Base-by-base conservation (phyloP, 805 yeast genomes). In the Schizosaccharomyces octosporus region DNA sequence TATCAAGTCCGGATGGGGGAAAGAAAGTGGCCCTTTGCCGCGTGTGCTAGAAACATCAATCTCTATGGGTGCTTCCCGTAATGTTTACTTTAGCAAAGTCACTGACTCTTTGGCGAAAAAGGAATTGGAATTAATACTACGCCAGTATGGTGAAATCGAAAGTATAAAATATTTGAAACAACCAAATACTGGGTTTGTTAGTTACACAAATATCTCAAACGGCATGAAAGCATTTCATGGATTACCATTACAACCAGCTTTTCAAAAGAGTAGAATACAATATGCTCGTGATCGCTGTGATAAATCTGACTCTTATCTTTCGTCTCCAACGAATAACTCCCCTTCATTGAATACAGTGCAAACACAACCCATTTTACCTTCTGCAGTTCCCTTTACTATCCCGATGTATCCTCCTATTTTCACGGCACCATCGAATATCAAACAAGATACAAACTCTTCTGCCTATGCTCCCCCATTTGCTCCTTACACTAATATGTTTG, bases 1-100 rank as follows among this genome's bases (percentile, higher is more conserved):
- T 68, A 84, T 90, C 66, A 87, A 86, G 71, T 88, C 93, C 62
- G 96, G 97, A 24, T 93, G 98, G 97, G 98, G 97, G 58, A 89
- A 87, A 72, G 96, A 90, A 69, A 83, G 95, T 5, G 97, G 97
- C 9, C 87, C 95, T 0, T 76, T 90, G 65, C 83, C 94, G 9
- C 84, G 85, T 66, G 88, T 95, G 2, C 78, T 90, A 62, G 84
- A 89, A 9, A 74, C 85, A 62, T 97, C 97, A 0, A 95, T 89
- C 31, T 82, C 93, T 29, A 84, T 86, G 65, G 97, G 97, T 51
- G 97, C 97, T 0, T 81, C 94, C 24, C 80, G 98, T 72, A 93
- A 93, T 69, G 86, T 93, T 58, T 93, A 93, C 71, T 78, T 93
- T 66, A 97, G 97, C 31, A 78, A 77, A 65, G 82, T 85, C 63